Conservation (phyloP, 306 rosid species). For the Canavalia gladiata region DNA sequence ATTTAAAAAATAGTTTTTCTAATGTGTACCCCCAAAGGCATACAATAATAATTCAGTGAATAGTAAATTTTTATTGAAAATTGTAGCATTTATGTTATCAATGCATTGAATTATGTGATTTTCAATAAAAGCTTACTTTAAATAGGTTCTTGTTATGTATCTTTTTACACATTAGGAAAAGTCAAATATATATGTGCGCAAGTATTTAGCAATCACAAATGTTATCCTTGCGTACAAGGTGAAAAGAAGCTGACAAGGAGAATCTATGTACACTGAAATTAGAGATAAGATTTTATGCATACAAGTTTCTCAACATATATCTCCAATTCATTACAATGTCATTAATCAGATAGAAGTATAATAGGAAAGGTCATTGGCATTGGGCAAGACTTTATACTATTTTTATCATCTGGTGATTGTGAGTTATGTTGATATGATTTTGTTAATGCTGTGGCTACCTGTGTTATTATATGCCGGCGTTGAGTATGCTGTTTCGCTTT, state of each 20-base stretch:
- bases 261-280: neutral
- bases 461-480: conserved; percentile 8
- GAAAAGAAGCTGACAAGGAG: neutral
- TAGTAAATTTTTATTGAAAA: too few relatives aligned
- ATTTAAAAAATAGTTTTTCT: too few relatives aligned
- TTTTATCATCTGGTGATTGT: conserved; percentile 1
- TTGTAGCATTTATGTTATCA: too few relatives aligned
- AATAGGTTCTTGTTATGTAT: too few relatives aligned
- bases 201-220: neutral
- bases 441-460: conserved; percentile 16
- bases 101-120: too few relatives aligned
- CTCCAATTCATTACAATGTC: neutral
- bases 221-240: neutral
- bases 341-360: conserved; percentile 6
- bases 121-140: too few relatives aligned
- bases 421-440: conserved; percentile 7
- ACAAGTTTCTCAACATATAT: conserved; percentile 3
- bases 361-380: conserved; percentile 7
- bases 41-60: too few relatives aligned
- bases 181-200: neutral
- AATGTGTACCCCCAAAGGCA: too few relatives aligned
- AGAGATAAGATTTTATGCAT: conserved; percentile 26
- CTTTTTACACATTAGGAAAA: too few relatives aligned
- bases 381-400: conserved; percentile 14
- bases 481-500: conserved; percentile 44